Base-by-base conservation (phyloP, 176 grass and related monocot genomes). In the Pontederia crassipes region DNA sequence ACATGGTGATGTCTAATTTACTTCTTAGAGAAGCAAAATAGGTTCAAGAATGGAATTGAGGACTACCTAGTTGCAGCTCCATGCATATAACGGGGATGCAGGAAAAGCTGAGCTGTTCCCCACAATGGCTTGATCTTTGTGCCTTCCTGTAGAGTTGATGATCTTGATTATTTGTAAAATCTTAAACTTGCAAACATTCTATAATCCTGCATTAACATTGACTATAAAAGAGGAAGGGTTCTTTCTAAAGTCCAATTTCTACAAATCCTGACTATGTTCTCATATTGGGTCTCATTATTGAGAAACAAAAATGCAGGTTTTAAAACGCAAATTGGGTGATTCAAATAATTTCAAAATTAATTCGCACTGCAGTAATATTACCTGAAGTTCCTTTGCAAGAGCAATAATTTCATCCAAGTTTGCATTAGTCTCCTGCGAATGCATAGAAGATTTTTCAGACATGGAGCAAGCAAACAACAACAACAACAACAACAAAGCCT, bases 81-180 rank as follows among this genome's bases (percentile, higher is more conserved):
- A 11, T 97, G 93, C 93, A 97, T 97, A 64, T 91, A 88, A 10
- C 87, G 78, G 2, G 93, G 87, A 83, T 97, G 87, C 70, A 83
- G 1, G 66, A 97, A 97, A 32, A 98, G 79, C 32, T 98, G 84
- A 17, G 93, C 87, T 3, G 84, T 92, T 9, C 93, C 93, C 93
- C 84, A 97, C 59, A 97, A 28, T 48, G 87, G 79, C 65, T 62
- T 92, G 67, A 83, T 97, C 49, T 91, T 78, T 53, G 79, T 98
- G 61, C 81, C 71, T 26, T 32, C 74, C 84, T 98, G 65, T 72
- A 80, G 51, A 45, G 55, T 28, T 13, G 10, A 62, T 69, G 27
- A 49, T 26, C 35, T 35, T 54, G 4, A 46, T 61, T 67, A 3
- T 57, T 12, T 26, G 53, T 24, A 49, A 11, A 46, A 62, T 8